Base-by-base conservation (phyloP, 495 filamentous ascomycete species). In the Tuber aestivum region DNA sequence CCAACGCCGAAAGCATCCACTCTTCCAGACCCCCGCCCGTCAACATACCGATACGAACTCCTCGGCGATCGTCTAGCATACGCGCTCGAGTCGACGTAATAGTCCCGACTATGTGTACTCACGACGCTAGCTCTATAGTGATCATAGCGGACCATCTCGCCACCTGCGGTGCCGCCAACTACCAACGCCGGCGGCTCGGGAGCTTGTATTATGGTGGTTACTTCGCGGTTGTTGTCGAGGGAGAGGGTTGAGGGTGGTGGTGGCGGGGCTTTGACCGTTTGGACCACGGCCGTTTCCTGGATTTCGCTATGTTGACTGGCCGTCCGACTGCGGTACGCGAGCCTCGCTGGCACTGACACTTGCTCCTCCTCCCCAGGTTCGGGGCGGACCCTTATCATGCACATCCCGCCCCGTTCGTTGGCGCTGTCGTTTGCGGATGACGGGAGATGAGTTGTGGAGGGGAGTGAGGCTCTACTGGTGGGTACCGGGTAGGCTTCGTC, bases 351-450 rank as follows among this genome's bases (percentile, higher is more conserved):
- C n/a, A 81, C 72, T 20, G 70, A 23, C 32, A 56, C 45, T 32
- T 76, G 69, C 35, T 79, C 74, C 37, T 76, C 71, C 35, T 79
- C 74, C 37, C 82, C 80, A 4, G 79, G 61, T 56, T 82, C 80
- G 23, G 80, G 80, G 71, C 80, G 80, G 65, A 82, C 80, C 72
- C 78, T 82, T 70, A 82, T 82, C 74, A 82, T 79, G 41, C 80
- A 82, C 80, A 82, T 82, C 44, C 72, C 75, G 32, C 16, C 18
- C 9, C 12, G 12, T 41, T n/a, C 70, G 44, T 23, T 44, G 23
- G 27, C n/a, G 23, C 21, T 56, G 56, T 18, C 56, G 56, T 65
- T 16, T 18, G 50, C 27, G 27, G 16, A 5, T 61, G 61, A 68
- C 23, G 41, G 70, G 18, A 23, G 2, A 75, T 65, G 56, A 65